Conservation (phyloP, 345 rosid genomes). For the Eucalyptus sideroxylon region DNA sequence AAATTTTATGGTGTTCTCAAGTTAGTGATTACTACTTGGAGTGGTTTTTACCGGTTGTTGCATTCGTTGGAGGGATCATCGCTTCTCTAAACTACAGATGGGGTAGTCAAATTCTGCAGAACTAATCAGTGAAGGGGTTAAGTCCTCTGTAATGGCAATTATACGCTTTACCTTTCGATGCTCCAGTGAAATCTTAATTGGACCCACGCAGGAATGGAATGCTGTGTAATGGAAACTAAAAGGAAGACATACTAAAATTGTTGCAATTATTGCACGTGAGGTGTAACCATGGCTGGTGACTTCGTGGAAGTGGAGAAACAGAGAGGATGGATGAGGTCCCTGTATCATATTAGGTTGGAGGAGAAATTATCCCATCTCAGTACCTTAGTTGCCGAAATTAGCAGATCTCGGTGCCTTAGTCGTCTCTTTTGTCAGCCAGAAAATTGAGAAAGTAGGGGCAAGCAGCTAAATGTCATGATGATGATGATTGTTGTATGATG, state of each 20-base stretch:
- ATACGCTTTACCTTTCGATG: not conserved
- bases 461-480: not conserved
- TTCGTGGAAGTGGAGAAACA: not conserved
- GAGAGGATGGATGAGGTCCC: not conserved
- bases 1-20: no score
- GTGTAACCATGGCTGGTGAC: not conserved
- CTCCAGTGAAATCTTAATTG: not conserved
- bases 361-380: not conserved
- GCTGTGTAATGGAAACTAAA: not conserved
- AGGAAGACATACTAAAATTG: not conserved
- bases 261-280: not conserved
- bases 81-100: constrained; percentile 83
- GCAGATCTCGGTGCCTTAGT: not conserved
- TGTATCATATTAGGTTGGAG: not conserved
- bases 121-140: not conserved
- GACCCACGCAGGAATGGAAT: not conserved
- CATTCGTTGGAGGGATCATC: not conserved
- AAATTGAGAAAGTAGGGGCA: not conserved
- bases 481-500: not conserved
- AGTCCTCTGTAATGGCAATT: not conserved
- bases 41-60: not conserved
- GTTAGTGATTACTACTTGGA: no score
- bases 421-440: not conserved
- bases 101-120: constrained; percentile 23
- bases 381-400: not conserved